These are phyloP conservation scores for Phaeophleospora eucalypticola DNA, from an alignment of 2,329 filamentous ascomycete genomes.

Conservation along the genomic window DNA sequence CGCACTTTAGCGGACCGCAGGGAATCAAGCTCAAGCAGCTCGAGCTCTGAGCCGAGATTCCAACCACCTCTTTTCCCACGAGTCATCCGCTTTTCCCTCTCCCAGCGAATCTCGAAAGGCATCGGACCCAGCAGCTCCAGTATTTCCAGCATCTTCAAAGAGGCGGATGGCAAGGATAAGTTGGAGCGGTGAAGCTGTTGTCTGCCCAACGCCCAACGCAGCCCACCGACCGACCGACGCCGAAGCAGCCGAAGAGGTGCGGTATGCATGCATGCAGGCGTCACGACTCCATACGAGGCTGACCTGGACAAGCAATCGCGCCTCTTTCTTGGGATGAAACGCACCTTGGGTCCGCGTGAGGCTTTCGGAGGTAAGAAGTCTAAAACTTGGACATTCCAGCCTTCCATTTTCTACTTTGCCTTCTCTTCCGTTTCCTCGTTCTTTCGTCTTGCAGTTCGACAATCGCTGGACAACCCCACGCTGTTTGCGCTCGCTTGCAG, in stretches of 20 bases:
- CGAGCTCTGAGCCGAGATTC: background rate
- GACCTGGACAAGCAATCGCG: background rate
- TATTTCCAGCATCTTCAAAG: background rate
- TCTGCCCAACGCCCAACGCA: background rate
- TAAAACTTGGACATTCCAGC: background rate
- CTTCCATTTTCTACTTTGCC: background rate
- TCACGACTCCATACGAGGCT: background rate
- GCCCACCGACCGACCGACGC: background rate
- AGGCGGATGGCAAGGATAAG: background rate
- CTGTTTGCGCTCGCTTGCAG: background rate
- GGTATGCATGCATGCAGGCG: background rate
- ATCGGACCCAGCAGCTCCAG: background rate
- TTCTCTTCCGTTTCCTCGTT: background rate
- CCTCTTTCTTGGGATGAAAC: too few relatives aligned
- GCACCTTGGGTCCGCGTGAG: background rate
- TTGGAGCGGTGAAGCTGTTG: background rate
- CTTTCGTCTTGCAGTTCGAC: background rate
- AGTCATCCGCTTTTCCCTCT: background rate
- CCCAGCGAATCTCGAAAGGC: background rate
- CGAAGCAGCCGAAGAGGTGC: background rate
- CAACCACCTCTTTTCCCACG: background rate
- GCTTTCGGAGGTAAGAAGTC: background rate
- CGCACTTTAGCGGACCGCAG: background rate
- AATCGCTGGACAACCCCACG: background rate
- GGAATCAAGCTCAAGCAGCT: background rate